A percentile compares a stretch with the other conserved stretches of the same genome.
phyloP scores from a whole-genome alignment of 31 red algal species.

The Endocladia muricata region DNA sequence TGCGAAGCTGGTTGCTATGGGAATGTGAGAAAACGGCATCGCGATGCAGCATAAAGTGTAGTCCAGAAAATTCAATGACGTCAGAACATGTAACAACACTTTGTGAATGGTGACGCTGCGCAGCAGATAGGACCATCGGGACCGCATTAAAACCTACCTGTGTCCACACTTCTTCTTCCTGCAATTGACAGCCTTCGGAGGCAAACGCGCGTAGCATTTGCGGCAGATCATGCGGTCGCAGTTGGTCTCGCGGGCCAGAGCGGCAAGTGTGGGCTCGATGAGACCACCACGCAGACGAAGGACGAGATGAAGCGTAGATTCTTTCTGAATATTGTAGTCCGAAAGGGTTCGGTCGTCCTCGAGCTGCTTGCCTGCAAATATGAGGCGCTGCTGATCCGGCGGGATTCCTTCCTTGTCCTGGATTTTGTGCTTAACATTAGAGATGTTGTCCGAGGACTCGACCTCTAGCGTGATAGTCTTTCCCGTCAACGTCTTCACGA shows the following conservation, averaged over 20 bases:
- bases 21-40: too few relatives aligned
- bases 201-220: constrained; percentile 97
- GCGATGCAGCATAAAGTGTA: too few relatives aligned
- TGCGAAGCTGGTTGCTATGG: constrained; percentile 68
- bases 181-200: constrained; percentile 89
- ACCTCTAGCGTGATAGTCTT: constrained; percentile 98
- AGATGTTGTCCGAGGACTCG: constrained; percentile 94
- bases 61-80: too few relatives aligned
- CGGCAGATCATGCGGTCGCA: constrained; percentile 98
- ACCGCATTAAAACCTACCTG: constrained; percentile 42
- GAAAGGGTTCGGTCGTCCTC: constrained; percentile 95
- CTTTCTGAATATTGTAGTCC: constrained; percentile 99
- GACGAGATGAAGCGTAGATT: constrained; percentile 96
- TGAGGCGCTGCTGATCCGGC: constrained; percentile 94
- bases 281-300: constrained; percentile 95
- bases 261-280: constrained; percentile 98
- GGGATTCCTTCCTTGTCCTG: constrained; percentile 96
- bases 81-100: too few relatives aligned
- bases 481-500: constrained; percentile 68
- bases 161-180: constrained; percentile 99
- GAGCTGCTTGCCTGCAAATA: constrained; percentile 94
- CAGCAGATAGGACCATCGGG: too few relatives aligned
- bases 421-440: constrained; percentile 99
- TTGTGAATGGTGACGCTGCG: too few relatives aligned
- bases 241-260: constrained; percentile 93